Percentiles rank a stretch among this genome's conserved stretches.
These are phyloP conservation scores for Cordyceps fumosorosea DNA, from an alignment of 2,329 filamentous ascomycete genomes.

Conservation along the genomic window DNA sequence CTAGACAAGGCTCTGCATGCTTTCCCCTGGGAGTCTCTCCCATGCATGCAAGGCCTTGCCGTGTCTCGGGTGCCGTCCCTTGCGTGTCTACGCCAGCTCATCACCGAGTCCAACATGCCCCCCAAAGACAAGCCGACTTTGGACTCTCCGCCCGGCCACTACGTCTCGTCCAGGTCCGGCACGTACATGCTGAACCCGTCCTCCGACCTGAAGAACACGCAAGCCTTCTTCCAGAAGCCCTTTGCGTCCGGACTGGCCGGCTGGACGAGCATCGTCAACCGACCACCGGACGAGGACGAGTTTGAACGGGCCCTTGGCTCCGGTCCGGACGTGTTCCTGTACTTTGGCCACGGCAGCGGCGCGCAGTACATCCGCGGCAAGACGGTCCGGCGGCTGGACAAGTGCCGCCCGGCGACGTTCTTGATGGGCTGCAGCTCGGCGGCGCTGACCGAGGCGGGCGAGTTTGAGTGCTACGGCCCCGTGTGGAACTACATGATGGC, in stretches of 20 bases:
- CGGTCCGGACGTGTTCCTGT: conserved; percentile 64
- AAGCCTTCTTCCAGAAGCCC: conserved; percentile 60
- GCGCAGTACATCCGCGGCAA: conserved; percentile 88
- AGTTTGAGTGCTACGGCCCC: conserved; percentile 86
- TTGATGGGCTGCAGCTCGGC: conserved; percentile 94
- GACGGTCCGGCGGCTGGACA: conserved; percentile 70
- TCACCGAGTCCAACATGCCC: conserved; percentile 44
- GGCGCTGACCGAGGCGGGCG: conserved; percentile 67
- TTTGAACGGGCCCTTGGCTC: conserved; percentile 61
- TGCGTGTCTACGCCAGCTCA: conserved; percentile 68
- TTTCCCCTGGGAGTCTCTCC: conserved; percentile 94
- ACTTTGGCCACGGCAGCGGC: conserved; percentile 94
- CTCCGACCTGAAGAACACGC: conserved; percentile 74
- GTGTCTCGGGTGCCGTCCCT: conserved; percentile 87
- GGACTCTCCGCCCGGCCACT: conserved; percentile 35
- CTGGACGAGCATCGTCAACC: conserved; percentile 66
- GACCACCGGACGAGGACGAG: conserved; percentile 67
- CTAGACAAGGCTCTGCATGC: conserved; percentile 85
- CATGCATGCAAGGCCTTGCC: conserved; percentile 71
- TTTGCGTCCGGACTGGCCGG: conserved; percentile 52
- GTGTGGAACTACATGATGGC: conserved; percentile 89
- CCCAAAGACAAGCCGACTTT: background rate
- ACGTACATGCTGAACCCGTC: conserved; percentile 87
- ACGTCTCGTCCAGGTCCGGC: conserved; percentile 49
- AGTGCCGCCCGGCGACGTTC: conserved; percentile 69